These are phyloP conservation scores for Syzygium aqueum DNA, from an alignment of 345 rosid genomes.

Conservation along the genomic window DNA sequence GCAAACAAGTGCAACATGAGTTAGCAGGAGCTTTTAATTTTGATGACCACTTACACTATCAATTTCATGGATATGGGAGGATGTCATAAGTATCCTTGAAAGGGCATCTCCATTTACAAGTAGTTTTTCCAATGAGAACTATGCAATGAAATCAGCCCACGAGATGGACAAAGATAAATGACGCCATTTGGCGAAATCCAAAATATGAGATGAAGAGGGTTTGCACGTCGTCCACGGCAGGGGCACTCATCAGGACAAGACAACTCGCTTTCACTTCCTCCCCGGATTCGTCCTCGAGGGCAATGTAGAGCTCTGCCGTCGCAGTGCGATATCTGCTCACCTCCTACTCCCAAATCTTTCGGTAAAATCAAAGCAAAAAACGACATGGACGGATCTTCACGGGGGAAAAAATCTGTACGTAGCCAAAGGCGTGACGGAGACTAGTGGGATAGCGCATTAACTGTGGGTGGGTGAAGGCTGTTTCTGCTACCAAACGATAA, in stretches of 20 bases:
- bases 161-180: neutral
- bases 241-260: neutral
- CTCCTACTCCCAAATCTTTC: neutral
- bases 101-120: neutral
- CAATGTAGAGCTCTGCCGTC: neutral
- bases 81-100: neutral
- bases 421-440: neutral
- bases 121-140: neutral
- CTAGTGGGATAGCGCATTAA: neutral
- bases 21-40: neutral
- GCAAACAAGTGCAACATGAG: neutral
- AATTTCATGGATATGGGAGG: neutral
- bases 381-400: neutral
- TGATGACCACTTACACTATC: neutral
- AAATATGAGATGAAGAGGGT: neutral
- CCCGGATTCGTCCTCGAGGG: neutral
- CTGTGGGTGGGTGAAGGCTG: neutral
- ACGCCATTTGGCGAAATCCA: neutral
- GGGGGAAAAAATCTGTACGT: neutral
- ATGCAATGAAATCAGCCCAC: neutral
- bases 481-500: neutral
- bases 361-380: neutral
- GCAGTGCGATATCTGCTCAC: neutral
- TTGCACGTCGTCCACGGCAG: neutral
- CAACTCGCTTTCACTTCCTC: neutral